Conservation (phyloP, 345 rosid genomes). For the Toxicodendron radicans region DNA sequence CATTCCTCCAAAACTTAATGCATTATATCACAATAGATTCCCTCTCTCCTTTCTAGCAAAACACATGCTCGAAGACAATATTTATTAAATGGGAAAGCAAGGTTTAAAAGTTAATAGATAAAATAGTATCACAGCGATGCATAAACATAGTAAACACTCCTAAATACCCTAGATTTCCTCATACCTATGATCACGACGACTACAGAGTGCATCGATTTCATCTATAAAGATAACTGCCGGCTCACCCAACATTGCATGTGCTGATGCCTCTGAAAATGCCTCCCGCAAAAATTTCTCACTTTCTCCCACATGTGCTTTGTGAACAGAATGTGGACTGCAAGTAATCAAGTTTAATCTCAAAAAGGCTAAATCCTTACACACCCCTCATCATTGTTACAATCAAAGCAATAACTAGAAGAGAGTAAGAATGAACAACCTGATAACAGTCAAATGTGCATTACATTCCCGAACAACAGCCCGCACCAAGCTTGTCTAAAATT, state of each 20-base stretch:
- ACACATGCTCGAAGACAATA: not conserved
- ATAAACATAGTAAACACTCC: not conserved
- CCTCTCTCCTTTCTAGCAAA: not conserved
- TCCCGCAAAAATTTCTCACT: slow-evolving; percentile 78
- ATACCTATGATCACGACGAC: slow-evolving; percentile 76
- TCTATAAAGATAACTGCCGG: slow-evolving; percentile 85
- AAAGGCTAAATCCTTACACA: not conserved
- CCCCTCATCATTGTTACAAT: not conserved
- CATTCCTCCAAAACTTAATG: not conserved
- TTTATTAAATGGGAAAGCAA: not conserved
- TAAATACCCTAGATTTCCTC: not conserved
- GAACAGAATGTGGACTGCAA: slow-evolving; percentile 76
- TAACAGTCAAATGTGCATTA: slow-evolving; percentile 67
- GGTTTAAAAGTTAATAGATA: not conserved
- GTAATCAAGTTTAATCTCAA: not conserved
- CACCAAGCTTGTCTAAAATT: slow-evolving; percentile 79
- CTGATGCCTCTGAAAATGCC: slow-evolving; percentile 72
- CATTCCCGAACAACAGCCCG: slow-evolving; percentile 88
- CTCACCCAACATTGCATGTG: slow-evolving; percentile 57
- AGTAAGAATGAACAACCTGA: slow-evolving; percentile 53
- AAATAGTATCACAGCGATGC: not conserved
- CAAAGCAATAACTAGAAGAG: slow-evolving; percentile 1
- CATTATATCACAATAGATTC: not conserved
- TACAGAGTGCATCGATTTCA: slow-evolving; percentile 89
- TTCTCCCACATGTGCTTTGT: slow-evolving; percentile 83